Base-by-base conservation (phyloP, 73 alveolate species). In the Paramecium octaurelia region DNA sequence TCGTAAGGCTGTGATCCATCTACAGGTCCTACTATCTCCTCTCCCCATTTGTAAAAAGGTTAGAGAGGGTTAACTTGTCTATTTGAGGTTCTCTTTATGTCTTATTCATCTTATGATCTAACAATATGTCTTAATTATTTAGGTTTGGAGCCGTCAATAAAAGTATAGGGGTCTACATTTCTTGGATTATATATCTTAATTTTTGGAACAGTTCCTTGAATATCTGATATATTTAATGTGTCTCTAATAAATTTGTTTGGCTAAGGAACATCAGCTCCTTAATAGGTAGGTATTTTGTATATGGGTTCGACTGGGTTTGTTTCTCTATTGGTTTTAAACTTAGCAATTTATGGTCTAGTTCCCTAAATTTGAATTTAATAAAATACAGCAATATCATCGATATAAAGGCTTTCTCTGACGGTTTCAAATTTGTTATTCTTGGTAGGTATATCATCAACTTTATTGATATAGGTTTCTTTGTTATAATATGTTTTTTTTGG, bases 161-260 rank as follows among this genome's bases (percentile, higher is more conserved):
- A 34, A 24, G 91, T 80, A 11, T 31, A 80, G 2, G 91, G 91
- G 18, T 80, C 34, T 8, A 31, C 27, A 11, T 76, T 76, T 76
- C 89, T 76, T 38, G 73, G 89, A 18, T 80, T 42, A 24, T 80
- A n/a, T 5, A 80, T 80, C 7, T 80, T 44, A 46, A 80, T 76
- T 20, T 46, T 80, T 80, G 57, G 46, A 4, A 31, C 75, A 20
- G 91, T 80, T 44, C 91, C 91, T 14, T 59, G 27, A 9, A 80
- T 80, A 44, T 80, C 91, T 23, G 46, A 20, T 42, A 44, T 44
- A 20, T 80, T 42, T 23, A 80, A 21, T n/a, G 91, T 80, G 29
- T 80, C 91, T 48, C 76, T n/a, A 12, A 44, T 40, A 46, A 80
- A 80, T 46, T 80, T 80, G 12, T 48, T 80, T 4, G 75, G 48